Base-by-base conservation (phyloP, 441 rosid genomes). In the Viola pubescens region DNA sequence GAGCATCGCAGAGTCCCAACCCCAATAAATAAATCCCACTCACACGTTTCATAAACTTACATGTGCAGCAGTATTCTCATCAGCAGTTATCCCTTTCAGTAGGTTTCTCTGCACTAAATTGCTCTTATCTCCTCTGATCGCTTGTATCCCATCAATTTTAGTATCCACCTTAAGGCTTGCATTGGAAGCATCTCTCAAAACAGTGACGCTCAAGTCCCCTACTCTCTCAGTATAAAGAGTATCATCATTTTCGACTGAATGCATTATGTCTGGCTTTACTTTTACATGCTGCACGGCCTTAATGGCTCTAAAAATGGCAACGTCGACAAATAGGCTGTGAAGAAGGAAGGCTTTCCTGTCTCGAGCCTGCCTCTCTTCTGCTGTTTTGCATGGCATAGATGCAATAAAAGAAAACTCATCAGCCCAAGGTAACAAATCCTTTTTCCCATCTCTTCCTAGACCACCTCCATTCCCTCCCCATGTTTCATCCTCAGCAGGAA, bases 401-500 rank as follows among this genome's bases (percentile, higher is more conserved):
- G 82, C 80, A 62, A 86, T 49, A 50, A 73, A 76, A 43, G 75
- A 70, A 73, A 83, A 86, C 54, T 86, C 84, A 7, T 75, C 72
- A 51, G 92, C 81, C 92, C 92, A 86, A 56, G 85, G 81, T 37
- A 69, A 66, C 47, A 69, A 73, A 73, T 86, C 82, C 46, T 65
- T 56, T 55, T 75, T 71, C 37, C 84, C 82, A 63, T 86, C 73
- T 79, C 81, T 76, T 64, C 87, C 92, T 46, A 74, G 84, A 38
- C 89, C 92, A 46, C 89, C 92, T 9, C 89, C 84, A 59, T 62
- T 83, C 56, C 92, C 87, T 59, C 82, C 89, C 92, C 92, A 86
- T 48, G 40, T 68, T 71, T 72, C 81, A 60, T 83, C 89, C 76
- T 86, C 92, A 54, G 68, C 69, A 9, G 89, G 87, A 39, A 86